Base-by-base conservation (phyloP, 129 eudicot genomes). In the Glebionis coronaria region DNA sequence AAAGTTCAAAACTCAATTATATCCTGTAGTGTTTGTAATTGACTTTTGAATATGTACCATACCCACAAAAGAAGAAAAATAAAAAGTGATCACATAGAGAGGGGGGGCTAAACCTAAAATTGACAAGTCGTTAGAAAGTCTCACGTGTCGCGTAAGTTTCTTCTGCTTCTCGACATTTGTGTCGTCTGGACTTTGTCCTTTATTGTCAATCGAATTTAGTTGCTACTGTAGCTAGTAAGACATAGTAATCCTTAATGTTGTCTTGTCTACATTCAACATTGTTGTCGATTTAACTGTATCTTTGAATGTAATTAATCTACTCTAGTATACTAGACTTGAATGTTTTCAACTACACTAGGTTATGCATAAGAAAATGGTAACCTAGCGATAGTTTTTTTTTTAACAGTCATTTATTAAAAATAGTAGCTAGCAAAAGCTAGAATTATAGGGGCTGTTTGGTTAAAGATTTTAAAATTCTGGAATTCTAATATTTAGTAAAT, bases 101-200 rank as follows among this genome's bases (percentile, higher is more conserved):
- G 44, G 44, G 44, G n/a, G n/a, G n/a, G n/a, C n/a, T n/a, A n/a
- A n/a, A n/a, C n/a, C 0, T 52, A 19, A 73, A 73, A 42, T 53
- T 73, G 77, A 73, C 56, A 73, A 63, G 64, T 73, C 65, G n/a
- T 52, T 61, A 20, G 63, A 51, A 69, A 72, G 54, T 45, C 76
- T 72, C 76, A 72, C 70, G 76, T 72, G 70, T 29, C 53, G 40
- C 10, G 19, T 9, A 72, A 35, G 61, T 35, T 51, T 29, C 42
- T 52, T 25, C 56, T 72, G 40, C 63, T 62, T 18, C 69, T 61
- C 42, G 76, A 61, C 76, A 62, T 27, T 63, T 63, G 70, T 72
- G 70, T 63, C 53, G 11, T 59, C 20, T 72, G 7, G 6, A 35
- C 9, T 8, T 52, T 52, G 69, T 61, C 46, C 55, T 53, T 20